These are phyloP conservation scores for Clonostachys rhizophaga DNA, from an alignment of 2,329 filamentous ascomycete genomes.

Conservation along the genomic window DNA sequence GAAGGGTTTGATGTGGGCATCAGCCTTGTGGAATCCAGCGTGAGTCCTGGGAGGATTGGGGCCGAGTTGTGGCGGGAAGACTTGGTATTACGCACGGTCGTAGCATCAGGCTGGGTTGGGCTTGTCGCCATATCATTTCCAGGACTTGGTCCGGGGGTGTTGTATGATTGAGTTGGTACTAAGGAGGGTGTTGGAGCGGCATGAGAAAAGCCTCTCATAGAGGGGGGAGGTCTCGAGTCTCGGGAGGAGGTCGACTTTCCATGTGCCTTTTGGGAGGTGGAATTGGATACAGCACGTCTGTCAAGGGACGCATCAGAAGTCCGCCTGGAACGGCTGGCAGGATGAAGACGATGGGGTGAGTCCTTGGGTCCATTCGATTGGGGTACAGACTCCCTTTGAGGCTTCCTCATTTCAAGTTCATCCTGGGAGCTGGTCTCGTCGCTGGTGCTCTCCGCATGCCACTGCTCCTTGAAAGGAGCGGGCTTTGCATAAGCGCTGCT, in stretches of 20 bases:
- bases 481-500: constrained; percentile 12
- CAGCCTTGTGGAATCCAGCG: constrained; percentile 4
- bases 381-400: constrained; percentile 5
- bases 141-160: neutral
- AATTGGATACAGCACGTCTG: neutral
- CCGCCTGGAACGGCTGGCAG: constrained; percentile 3
- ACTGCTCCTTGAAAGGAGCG: neutral
- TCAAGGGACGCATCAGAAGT: constrained; percentile 1
- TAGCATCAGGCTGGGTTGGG: neutral
- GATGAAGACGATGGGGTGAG: constrained; percentile 5
- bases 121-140: neutral
- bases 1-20: constrained; percentile 7
- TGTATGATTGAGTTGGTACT: neutral
- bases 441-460: constrained; percentile 24
- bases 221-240: constrained; percentile 18
- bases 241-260: constrained; percentile 5
- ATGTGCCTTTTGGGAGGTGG: neutral
- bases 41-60: constrained; percentile 11
- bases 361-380: neutral
- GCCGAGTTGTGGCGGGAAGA: constrained; percentile 6
- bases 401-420: constrained; percentile 30
- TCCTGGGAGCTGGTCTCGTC: constrained; percentile 31
- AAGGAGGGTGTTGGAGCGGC: constrained; percentile 7
- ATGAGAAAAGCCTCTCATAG: constrained; percentile 19
- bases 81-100: no score